Evolutionary conservation across 176 grass and related monocot species (phyloP), one percentile per base, ranked within the genome.

Genomic region (Phragmites australis): DNA sequence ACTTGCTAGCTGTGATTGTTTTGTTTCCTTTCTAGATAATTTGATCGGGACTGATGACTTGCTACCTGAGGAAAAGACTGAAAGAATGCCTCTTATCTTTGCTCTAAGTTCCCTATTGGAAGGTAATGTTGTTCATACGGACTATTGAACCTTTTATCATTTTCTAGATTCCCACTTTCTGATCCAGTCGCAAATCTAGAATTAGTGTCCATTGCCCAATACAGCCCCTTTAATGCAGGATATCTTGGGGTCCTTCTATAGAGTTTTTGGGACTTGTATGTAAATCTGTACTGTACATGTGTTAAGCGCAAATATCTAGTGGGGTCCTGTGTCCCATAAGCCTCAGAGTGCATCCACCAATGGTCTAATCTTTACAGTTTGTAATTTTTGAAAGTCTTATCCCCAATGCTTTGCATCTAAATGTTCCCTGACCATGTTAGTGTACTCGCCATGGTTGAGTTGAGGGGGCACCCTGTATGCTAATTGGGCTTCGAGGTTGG

Each of bases 1-100:
- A 81, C 92, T 98, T 87, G 90, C 86, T 72, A 98, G 95, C 52
- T 94, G 90, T 78, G 79, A 85, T 41, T 68, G 79, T 83, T 94
- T 94, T 52, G 58, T 94, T 85, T 66, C 77, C 54, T 94, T 84
- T 87, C 61, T 93, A n/a, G 76, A 81, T 70, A 81, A 77, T 85
- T 59, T 94, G 64, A 65, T 90, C 59, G 74, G 34, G 44, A 77
- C 17, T 66, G 85, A 89, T 75, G 45, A 17, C 40, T 40, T 75
- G 74, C 66, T 81, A 60, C 69, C 76, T 41, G 91, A 88, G 75
- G 89, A 91, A 74, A 76, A 80, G 34, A 72, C 39, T 51, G 81
- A 89, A 89, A 88, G 41, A 82, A 86, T 87, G 73, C 92, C 92
- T 71, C 95, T 98, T 89, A 81, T 89, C 22, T 64, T 87, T 56